Conservation (phyloP, 2,329 filamentous ascomycete species). For the Fusarium sp. region DNA sequence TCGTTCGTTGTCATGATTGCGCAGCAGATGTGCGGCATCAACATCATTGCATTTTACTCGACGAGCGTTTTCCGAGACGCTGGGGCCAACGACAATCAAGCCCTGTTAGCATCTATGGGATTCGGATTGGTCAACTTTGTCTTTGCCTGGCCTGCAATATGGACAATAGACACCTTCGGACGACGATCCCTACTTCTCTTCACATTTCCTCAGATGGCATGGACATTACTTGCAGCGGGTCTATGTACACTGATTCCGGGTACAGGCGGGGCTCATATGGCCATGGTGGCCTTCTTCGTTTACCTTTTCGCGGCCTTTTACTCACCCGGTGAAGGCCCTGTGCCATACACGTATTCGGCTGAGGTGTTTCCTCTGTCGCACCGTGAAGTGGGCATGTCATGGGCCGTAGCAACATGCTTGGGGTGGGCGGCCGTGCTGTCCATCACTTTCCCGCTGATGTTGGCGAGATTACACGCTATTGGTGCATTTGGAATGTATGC, state of each 20-base stretch:
- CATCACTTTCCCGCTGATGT: conserved; percentile 75
- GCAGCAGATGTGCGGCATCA: conserved; percentile 79
- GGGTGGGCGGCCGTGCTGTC: conserved; percentile 72
- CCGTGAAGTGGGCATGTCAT: conserved; percentile 80
- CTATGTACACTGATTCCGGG: conserved; percentile 68
- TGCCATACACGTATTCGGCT: conserved; percentile 78
- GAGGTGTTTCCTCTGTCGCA: conserved; percentile 81
- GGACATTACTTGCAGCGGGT: conserved; percentile 59
- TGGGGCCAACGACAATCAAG: conserved; percentile 68
- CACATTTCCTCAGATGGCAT: conserved; percentile 61
- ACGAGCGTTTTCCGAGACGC: conserved; percentile 73
- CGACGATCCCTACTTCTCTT: conserved; percentile 65
- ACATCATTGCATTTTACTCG: conserved; percentile 84
- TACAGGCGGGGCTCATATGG: conserved; percentile 52
- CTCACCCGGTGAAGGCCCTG: conserved; percentile 72
- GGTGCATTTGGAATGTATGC: conserved; percentile 71
- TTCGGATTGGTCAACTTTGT: conserved; percentile 73
- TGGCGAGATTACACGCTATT: conserved; percentile 60
- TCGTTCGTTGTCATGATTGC: conserved; percentile 86
- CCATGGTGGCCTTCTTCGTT: conserved; percentile 70
- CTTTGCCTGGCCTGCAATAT: conserved; percentile 72
- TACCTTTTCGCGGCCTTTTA: conserved; percentile 70
- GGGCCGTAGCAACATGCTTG: conserved; percentile 76
- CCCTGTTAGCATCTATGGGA: conserved; percentile 72
- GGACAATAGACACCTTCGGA: conserved; percentile 72